Evolutionary conservation across 2,329 filamentous ascomycete genomes (phyloP), one percentile per base, ranked within the genome.

Genomic region (Orbilia oligospora): DNA sequence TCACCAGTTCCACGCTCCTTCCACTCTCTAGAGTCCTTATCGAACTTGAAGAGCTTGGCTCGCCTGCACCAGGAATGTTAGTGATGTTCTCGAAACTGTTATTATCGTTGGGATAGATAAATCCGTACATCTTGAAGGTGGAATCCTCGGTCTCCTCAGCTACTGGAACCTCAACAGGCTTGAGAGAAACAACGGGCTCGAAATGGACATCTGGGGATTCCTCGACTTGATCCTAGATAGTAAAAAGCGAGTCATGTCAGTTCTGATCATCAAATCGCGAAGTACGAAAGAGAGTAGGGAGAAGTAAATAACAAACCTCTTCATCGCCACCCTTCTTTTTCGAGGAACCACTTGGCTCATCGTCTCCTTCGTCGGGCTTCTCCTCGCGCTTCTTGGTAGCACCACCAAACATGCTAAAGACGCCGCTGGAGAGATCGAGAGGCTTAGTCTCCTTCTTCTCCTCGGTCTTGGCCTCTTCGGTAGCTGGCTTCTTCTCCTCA

Each of bases 391-490:
- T 93, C 88, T 97, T 98, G 90, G 97, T 97, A 79, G 93, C 93
- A 81, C 96, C 96, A 82, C 96, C 96, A 84, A 99, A 99, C 96
- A 99, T 98, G 86, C 93, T 95, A 88, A 98, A 98, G 81, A 98
- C 93, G 36, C 56, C 56, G 51, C 49, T 80, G 30, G 80, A 71
- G 46, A 71, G 65, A 55, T 58, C 63, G 22, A 81, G 63, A 16
- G 79, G 64, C 53, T 49, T 51, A 2, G 16, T 12, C 51, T 68
- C 64, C 56, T 81, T 67, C 71, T 79, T 55, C 51, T 80, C 75
- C 66, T 82, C 81, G 24, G 61, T 20, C 58, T 81, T 80, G 18
- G 69, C 68, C 20, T 71, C 79, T 33, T 80, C 71, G 36, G 49
- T 53, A n/a, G 58, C 63, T 38, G 30, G 38, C 46, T 80, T 58